Evolutionary conservation across 805 yeast species (phyloP), one percentile per base, ranked within the genome.

Genomic region (Wickerhamomyces silvicola): DNA sequence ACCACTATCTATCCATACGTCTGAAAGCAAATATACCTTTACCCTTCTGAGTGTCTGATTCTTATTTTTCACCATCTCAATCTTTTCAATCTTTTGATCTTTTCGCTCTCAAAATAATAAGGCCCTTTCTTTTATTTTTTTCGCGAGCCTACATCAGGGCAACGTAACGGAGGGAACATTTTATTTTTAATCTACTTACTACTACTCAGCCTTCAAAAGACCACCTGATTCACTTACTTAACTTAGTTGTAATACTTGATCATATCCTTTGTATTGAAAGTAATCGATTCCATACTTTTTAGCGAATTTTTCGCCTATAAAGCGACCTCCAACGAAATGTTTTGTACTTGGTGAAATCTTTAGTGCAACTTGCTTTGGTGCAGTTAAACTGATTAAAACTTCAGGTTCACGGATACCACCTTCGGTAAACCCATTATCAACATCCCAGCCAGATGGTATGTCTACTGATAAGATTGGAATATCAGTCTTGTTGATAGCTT

Each of bases 381-480:
- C 97, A 0, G 97, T 88, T 30, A 92, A 62, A 31, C 94, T 81
- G 8, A 92, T 78, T 29, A 92, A 63, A 43, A 77, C 75, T 6
- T 68, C 56, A 1, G 97, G 94, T 17, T 63, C 63, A 35, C 82
- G 50, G 12, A 63, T 49, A 0, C 54, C 59, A 9, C 60, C 56
- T 2, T 55, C 58, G 0, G 62, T 57, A 0, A 92, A 94, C 0
- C 98, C 98, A 7, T 68, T 50, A 49, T 92, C 94, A 9, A 92
- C 97, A 50, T 88, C 90, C 98, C 98, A 92, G 0, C 97, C 95
- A 2, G 95, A 82, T 0, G 98, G 98, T 28, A 90, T 75, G 55
- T 92, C 98, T 2, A 92, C 83, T 0, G 94, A 74, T 0, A 84
- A 70, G 2, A 87, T 72, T 2, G 88, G 90, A 3, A 75, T 49